Base-by-base conservation (phyloP, 306 rosid species). In the Abrus precatorius region DNA sequence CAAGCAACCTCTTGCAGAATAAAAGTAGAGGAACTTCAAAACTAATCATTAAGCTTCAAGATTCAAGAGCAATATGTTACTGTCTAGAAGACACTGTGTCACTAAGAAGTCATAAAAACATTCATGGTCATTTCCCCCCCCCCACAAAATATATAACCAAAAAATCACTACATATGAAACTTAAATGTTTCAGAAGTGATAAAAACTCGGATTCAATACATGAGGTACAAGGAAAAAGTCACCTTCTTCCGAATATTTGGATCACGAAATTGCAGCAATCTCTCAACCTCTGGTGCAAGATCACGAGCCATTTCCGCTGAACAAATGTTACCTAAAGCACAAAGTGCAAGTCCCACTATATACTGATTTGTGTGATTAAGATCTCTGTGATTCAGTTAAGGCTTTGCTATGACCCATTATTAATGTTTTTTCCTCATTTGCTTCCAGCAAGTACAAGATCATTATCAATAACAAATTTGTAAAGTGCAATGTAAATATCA, bases 281-380 rank as follows among this genome's bases (percentile, higher is more conserved):
- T 93, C 84, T 96, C 99, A 59, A 96, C 99, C 84, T 96, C 98
- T 55, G 99, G 98, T 53, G 99, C 99, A 86, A 96, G 99, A 92
- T 96, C 98, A 80, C 99, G 97, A 69, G 99, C 99, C 98, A 96
- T 95, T 84, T 95, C 99, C 3, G 99, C 99, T 32, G 99, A 95
- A 81, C 98, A 95, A 84, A 95, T 95, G 87, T 95, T 95, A 79
- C 99, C 99, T 74, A 95, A 82, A 82, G 99, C 99, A 89, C 99
- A 95, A 70, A 95, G 98, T 29, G 99, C 99, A 78, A 95, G 99
- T 85, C 99, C 99, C 73, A 95, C 99, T 79, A 95, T 93, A 82
- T 95, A 95, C 92, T 93, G 99, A 79, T 92, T 95, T 74, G 91
- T 57, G 85, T 95, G 99, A 87, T 95, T 93, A 69, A 95, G 97